Evolutionary conservation across 371 early-diverging fungal species (phyloP).

Genomic region (Mucor sp.): DNA sequence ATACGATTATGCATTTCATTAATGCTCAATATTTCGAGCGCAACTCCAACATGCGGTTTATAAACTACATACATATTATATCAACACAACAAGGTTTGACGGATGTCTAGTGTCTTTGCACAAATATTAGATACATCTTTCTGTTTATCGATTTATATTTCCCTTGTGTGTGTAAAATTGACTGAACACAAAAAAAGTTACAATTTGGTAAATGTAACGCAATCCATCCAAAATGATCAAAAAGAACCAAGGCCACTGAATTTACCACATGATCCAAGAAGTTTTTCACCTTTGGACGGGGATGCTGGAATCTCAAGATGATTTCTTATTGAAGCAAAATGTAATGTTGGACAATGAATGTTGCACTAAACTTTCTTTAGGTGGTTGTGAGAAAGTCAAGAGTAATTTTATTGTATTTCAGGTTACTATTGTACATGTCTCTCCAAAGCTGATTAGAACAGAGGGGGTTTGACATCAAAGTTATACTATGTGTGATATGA

Average conservation of each 20-base stretch:
- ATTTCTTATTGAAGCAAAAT: not conserved
- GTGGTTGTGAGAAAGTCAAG: not conserved
- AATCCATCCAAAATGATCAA: not conserved
- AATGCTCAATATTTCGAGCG: not conserved
- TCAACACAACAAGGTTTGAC: not conserved
- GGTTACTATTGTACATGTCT: not conserved
- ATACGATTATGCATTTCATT: not conserved
- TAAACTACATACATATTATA: not conserved
- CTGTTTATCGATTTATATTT: not conserved
- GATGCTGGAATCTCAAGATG: not conserved
- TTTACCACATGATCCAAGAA: slow-evolving; percentile 1
- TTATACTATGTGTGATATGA: not conserved
- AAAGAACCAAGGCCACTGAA: not conserved
- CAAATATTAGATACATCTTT: not conserved
- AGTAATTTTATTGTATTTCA: not conserved
- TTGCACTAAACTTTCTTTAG: not conserved
- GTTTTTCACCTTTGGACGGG: not conserved
- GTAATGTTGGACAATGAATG: not conserved
- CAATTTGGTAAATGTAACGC: not conserved
- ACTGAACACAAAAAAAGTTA: not conserved
- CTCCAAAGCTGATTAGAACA: not conserved
- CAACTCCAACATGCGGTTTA: not conserved
- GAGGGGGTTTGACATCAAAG: not conserved
- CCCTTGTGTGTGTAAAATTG: not conserved
- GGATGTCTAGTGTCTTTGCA: not conserved